Evolutionary conservation across 2,329 filamentous ascomycete species (phyloP).

Genomic region (Ambrosiella cleistominuta): DNA sequence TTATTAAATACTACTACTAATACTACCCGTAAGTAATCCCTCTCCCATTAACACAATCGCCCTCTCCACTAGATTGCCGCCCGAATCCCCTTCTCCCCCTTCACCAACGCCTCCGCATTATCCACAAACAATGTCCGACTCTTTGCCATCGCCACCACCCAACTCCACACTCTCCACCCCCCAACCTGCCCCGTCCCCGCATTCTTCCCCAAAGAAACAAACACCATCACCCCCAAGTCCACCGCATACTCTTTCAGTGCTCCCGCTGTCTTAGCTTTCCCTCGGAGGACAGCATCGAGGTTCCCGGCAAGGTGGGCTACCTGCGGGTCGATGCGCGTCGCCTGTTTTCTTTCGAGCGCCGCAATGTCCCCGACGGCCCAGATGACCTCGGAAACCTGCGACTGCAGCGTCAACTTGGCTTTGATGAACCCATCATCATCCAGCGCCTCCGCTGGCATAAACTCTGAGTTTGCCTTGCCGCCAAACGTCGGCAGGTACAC

Average conservation of each 20-base stretch:
- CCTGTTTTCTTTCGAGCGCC: constrained; percentile 23
- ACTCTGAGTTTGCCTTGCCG: constrained; percentile 26
- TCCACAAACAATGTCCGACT: constrained; percentile 23
- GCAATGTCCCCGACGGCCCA: constrained; percentile 29
- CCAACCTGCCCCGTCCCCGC: constrained; percentile 24
- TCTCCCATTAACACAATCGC: background rate
- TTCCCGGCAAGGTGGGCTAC: constrained; percentile 20
- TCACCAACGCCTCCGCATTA: constrained; percentile 18
- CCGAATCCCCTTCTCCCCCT: constrained; percentile 19
- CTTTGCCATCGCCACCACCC: constrained; percentile 24
- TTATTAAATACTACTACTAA: no score
- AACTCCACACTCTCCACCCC: constrained; percentile 22
- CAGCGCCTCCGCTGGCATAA: constrained; percentile 23
- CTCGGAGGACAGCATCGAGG: constrained; percentile 20
- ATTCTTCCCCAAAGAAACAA: constrained; percentile 24
- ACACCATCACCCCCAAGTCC: constrained; percentile 19
- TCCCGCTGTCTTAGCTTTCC: constrained; percentile 11
- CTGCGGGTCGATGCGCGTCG: constrained; percentile 18
- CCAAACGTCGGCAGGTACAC: constrained; percentile 28
- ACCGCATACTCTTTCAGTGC: constrained; percentile 18
- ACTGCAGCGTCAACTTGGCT: constrained; percentile 23
- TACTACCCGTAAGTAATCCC: background rate
- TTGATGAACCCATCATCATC: constrained; percentile 21
- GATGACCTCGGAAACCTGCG: constrained; percentile 20
- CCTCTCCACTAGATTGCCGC: background rate